Percentiles rank a stretch among this genome's conserved stretches.
Conservation (phyloP, 2,329 filamentous ascomycete species). For the Hypomyces perniciosus region DNA sequence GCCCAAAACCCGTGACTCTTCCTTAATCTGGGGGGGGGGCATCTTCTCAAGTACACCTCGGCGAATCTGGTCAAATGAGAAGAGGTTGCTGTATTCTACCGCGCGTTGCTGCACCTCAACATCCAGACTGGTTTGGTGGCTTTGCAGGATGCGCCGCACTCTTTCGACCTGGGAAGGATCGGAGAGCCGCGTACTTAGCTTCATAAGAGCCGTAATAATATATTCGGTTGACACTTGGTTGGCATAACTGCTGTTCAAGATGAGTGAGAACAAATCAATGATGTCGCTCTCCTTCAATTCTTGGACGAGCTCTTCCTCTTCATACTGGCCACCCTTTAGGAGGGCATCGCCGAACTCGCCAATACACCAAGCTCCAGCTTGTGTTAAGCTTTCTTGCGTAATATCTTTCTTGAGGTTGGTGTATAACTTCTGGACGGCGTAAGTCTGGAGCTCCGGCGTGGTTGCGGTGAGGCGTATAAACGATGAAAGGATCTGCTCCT, state of each 20-base stretch:
- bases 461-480: slow-evolving; percentile 95
- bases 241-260: slow-evolving; percentile 90
- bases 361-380: slow-evolving; percentile 94
- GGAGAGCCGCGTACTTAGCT: slow-evolving; percentile 81
- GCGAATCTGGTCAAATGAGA: slow-evolving; percentile 79
- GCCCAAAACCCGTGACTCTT: slow-evolving; percentile 85
- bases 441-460: slow-evolving; percentile 89
- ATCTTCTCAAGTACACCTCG: slow-evolving; percentile 93
- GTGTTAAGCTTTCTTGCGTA: slow-evolving; percentile 89
- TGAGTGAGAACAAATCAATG: slow-evolving; percentile 84
- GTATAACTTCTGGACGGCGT: slow-evolving; percentile 94
- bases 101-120: slow-evolving; percentile 95
- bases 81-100: slow-evolving; percentile 94
- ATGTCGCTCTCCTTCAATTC: slow-evolving; percentile 82
- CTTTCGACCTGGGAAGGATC: slow-evolving; percentile 83
- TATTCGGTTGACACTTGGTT: slow-evolving; percentile 91
- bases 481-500: slow-evolving; percentile 94
- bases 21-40: slow-evolving; percentile 94
- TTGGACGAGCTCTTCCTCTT: slow-evolving; percentile 82
- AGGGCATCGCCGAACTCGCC: slow-evolving; percentile 92
- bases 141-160: slow-evolving; percentile 69
- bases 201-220: slow-evolving; percentile 91
- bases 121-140: slow-evolving; percentile 79
- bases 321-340: slow-evolving; percentile 83
- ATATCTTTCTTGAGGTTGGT: slow-evolving; percentile 89